These are phyloP conservation scores for Meyerozyma athensensis DNA, from an alignment of 1,139 yeast genomes.

Conservation along the genomic window DNA sequence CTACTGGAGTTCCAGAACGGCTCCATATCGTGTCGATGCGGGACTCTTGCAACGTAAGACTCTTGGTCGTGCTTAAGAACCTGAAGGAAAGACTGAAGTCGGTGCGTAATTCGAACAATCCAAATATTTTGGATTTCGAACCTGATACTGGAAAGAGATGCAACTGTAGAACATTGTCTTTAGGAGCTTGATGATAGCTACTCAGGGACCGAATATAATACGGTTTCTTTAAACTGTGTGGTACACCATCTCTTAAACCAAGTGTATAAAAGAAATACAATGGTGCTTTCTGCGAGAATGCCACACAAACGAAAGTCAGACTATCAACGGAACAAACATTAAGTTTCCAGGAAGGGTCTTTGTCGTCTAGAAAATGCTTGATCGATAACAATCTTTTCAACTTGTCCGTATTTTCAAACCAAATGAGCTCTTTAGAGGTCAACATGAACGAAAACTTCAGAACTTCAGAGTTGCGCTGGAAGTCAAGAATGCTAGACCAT, in stretches of 20 bases:
- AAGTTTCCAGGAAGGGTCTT: slow-evolving; percentile 53
- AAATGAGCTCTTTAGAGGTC: slow-evolving; percentile 58
- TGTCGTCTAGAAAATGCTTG: slow-evolving; percentile 58
- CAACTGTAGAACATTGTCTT: slow-evolving; percentile 15
- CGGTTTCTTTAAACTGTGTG: slow-evolving; percentile 41
- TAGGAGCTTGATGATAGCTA: slow-evolving; percentile 9
- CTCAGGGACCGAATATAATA: slow-evolving; percentile 16
- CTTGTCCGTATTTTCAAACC: slow-evolving; percentile 29
- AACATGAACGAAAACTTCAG: slow-evolving; percentile 36
- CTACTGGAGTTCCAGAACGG: slow-evolving; percentile 1
- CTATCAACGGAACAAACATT: slow-evolving; percentile 19
- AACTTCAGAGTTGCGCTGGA: slow-evolving; percentile 19
- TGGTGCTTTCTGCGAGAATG: slow-evolving; percentile 41
- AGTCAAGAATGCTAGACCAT: slow-evolving; percentile 55
- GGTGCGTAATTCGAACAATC: slow-evolving; percentile 18
- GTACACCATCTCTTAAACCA: slow-evolving; percentile 31
- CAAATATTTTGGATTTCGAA: slow-evolving; percentile 9
- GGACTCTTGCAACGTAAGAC: not conserved
- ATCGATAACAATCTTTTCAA: slow-evolving; percentile 52
- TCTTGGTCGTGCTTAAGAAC: slow-evolving; percentile 8
- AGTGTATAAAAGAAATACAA: slow-evolving; percentile 41
- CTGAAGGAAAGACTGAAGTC: slow-evolving; percentile 10
- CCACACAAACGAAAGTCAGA: slow-evolving; percentile 25
- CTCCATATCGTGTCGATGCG: not conserved
- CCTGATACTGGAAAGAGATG: slow-evolving; percentile 8